Conservation (phyloP, 225 moss, liverwort and hornwort genomes). For the Marchantia polymorpha region DNA sequence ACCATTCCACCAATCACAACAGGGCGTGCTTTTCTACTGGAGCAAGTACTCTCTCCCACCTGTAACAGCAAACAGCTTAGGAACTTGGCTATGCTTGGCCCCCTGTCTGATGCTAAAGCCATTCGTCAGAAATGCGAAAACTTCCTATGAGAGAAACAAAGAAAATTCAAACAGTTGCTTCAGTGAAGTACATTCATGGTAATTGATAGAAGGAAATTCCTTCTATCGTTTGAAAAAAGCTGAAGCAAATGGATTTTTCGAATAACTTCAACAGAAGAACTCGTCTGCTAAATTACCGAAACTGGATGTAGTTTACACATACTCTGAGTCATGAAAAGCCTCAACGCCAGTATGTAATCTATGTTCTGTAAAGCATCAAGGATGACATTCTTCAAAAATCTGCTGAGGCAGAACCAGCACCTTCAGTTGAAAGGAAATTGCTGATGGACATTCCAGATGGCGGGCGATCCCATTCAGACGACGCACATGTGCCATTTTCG, state of each 20-base stretch:
- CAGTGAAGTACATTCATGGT: neutral
- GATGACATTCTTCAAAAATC: neutral
- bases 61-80: neutral
- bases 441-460: neutral
- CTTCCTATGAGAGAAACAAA: neutral
- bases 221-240: no score
- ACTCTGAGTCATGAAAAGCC: neutral
- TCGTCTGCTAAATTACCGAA: neutral
- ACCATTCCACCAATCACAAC: constrained; percentile 52
- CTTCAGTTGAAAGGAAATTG: neutral
- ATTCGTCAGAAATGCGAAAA: neutral
- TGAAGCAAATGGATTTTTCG: neutral
- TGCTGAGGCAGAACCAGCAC: neutral
- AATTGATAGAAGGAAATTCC: neutral
- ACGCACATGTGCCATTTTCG: neutral
- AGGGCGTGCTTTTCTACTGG: constrained; percentile 6
- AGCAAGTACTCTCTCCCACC: neutral
- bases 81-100: neutral
- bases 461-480: constrained; percentile 4
- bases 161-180: neutral
- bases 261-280: neutral
- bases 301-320: neutral
- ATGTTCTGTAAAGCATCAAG: neutral
- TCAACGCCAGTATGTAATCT: neutral
- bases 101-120: neutral